Conservation (phyloP, 768 basidiomycete genomes). For the Hericium alpestre region DNA sequence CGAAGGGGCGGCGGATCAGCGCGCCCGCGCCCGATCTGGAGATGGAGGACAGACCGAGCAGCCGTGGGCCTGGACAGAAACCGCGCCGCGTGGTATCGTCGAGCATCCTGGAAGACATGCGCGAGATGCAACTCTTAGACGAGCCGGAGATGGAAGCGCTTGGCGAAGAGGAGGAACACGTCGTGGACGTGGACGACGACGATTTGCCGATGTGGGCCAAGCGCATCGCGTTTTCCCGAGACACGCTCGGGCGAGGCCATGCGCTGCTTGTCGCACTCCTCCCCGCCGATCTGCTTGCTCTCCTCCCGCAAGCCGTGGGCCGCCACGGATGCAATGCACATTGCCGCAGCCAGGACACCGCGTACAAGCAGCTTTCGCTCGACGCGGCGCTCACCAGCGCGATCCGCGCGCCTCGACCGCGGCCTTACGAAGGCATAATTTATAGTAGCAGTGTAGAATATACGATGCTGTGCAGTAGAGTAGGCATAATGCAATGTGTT, state of each 20-base stretch:
- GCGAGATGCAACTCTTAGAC: constrained; percentile 31
- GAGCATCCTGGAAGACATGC: constrained; percentile 46
- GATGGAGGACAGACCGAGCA: constrained; percentile 10
- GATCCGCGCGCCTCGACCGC: too few relatives aligned
- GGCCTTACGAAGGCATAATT: too few relatives aligned
- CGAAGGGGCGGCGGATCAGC: constrained; percentile 39
- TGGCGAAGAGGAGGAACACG: constrained; percentile 28
- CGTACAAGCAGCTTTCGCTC: too few relatives aligned
- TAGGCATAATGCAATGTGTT: too few relatives aligned
- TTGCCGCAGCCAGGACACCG: too few relatives aligned
- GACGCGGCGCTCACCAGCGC: too few relatives aligned
- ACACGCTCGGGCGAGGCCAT: constrained; percentile 53
- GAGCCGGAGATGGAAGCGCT: constrained; percentile 50
- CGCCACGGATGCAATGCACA: too few relatives aligned
- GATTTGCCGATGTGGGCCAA: constrained; percentile 74
- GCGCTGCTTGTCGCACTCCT: constrained; percentile 51
- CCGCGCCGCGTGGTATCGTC: constrained; percentile 49
- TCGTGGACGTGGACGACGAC: constrained; percentile 35
- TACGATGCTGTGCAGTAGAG: too few relatives aligned
- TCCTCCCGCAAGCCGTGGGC: too few relatives aligned
- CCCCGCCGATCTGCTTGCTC: constrained; percentile 38
- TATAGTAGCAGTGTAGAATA: too few relatives aligned
- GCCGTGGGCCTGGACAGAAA: constrained; percentile 7
- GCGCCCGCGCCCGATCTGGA: constrained; percentile 26
- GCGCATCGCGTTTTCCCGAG: constrained; percentile 39